A percentile compares a stretch with the other conserved stretches of the same genome.
phyloP scores from a whole-genome alignment of 148 eudicot genomes.

The Heliamphora exappendiculata region DNA sequence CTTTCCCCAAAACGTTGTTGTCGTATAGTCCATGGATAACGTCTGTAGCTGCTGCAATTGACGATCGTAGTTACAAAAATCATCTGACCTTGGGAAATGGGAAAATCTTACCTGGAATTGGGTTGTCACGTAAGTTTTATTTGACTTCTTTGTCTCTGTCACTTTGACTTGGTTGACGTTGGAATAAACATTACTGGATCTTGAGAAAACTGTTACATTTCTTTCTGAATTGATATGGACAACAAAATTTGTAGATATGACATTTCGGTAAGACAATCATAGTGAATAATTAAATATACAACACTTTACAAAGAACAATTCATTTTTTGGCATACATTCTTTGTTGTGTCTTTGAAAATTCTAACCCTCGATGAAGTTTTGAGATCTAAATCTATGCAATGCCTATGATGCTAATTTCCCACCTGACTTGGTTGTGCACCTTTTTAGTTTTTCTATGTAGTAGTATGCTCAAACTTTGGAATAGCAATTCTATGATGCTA shows the following conservation, averaged over 20 bases:
- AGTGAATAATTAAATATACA: too few species aligned
- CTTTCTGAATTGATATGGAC: background rate
- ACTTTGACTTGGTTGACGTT: background rate
- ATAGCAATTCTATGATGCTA: background rate
- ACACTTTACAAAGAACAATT: background rate
- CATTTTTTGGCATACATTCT: background rate
- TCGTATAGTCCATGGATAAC: slow-evolving; percentile 99
- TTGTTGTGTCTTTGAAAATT: background rate
- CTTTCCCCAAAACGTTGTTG: slow-evolving; percentile 74
- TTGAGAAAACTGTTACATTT: background rate
- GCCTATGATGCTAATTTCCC: background rate
- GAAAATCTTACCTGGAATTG: slow-evolving; percentile 67
- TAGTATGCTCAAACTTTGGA: background rate
- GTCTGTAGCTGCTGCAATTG: slow-evolving; percentile 95
- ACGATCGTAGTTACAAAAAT: slow-evolving; percentile 94
- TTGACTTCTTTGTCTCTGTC: background rate
- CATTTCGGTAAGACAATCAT: background rate
- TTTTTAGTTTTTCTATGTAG: background rate
- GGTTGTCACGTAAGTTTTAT: slow-evolving; percentile 75
- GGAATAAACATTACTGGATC: background rate
- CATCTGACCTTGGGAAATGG: slow-evolving; percentile 80
- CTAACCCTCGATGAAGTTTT: background rate
- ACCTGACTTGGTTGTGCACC: background rate
- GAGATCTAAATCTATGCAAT: background rate
- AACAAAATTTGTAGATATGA: background rate